Evolutionary conservation across 1,139 yeast species (phyloP), one percentile per base, ranked within the genome.

Genomic region (Hyphopichia pseudoburtonii): DNA sequence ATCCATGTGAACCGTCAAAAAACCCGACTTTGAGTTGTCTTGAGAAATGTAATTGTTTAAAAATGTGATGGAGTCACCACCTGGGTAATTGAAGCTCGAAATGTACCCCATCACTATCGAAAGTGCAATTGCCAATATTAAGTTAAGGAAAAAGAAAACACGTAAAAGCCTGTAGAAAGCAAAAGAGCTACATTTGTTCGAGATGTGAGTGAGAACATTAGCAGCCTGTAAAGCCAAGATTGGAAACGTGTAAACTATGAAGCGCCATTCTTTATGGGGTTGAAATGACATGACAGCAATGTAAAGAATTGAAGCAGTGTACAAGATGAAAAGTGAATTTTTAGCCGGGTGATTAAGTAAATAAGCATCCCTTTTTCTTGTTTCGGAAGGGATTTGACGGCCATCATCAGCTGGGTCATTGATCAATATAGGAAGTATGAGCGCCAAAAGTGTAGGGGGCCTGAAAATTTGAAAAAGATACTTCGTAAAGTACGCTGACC

Each of bases 201-300:
- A 56, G 28, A 78, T 47, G 30, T 56, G 62, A 1, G 80, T 65
- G 23, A 85, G 70, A 2, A 86, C 87, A 36, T 75, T 69, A 4
- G 95, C 83, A 3, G 87, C 90, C 29, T 75, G 58, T 25, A 83
- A 52, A 0, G 85, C 77, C 40, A 87, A 58, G 0, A 85, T 66
- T 2, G 97, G 97, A 9, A 83, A 63, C 0, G 80, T 67, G 54
- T 90, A 92, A 12, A 84, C 65, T 36, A 92, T 79, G 50, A 90
- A 92, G 48, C 97, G 75, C 96, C 96, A 88, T 65, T 92, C 97
- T 57, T 90, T 92, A 51, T 90, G 97, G 2, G 95, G 92, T 56
- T 86, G 95, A 38, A 83, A 57, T 0, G 97, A 89, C 74, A 89
- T 74, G 2, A 77, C 56, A 2, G 67, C 48, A 22, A 88, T 71